Evolutionary conservation across 2,329 filamentous ascomycete genomes (phyloP).

Genomic region (Xylaria sp.): DNA sequence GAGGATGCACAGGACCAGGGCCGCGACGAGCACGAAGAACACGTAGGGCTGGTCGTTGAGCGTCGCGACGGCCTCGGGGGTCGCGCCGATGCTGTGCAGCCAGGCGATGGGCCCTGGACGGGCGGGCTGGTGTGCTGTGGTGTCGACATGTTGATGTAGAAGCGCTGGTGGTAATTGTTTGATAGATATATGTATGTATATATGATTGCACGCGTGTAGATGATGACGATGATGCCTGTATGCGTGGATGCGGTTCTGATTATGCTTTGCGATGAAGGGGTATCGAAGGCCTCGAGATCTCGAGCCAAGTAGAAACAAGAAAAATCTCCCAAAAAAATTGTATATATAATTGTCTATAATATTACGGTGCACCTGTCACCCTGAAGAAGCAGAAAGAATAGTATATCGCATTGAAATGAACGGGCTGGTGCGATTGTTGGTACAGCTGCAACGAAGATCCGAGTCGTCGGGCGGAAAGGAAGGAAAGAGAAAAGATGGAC

Average conservation of each 20-base stretch:
- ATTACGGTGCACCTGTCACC: conserved; percentile 33
- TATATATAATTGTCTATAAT: conserved; percentile 4
- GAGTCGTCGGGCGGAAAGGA: conserved; percentile 13
- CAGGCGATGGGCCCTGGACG: conserved; percentile 60
- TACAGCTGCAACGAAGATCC: conserved; percentile 21
- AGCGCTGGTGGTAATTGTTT: too few relatives aligned
- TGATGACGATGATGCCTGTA: too few relatives aligned
- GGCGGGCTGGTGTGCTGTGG: conserved; percentile 13
- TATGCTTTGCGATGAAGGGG: background rate
- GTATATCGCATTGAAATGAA: conserved; percentile 9
- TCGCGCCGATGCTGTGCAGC: conserved; percentile 62
- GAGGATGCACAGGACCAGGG: conserved; percentile 55
- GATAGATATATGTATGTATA: background rate
- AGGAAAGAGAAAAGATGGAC: background rate
- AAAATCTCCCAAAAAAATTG: background rate
- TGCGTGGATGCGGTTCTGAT: background rate
- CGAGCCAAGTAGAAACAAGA: background rate
- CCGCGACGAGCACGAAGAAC: conserved; percentile 62
- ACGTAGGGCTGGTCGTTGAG: conserved; percentile 66
- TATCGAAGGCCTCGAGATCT: background rate
- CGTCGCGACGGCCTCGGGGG: conserved; percentile 61
- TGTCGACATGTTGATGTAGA: conserved; percentile 20
- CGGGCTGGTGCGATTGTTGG: background rate
- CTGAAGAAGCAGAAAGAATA: conserved; percentile 7
- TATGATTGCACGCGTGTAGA: background rate